Percentiles rank a stretch among this genome's conserved stretches.
These are phyloP conservation scores for Angophora floribunda DNA, from an alignment of 345 rosid genomes.

Conservation along the genomic window DNA sequence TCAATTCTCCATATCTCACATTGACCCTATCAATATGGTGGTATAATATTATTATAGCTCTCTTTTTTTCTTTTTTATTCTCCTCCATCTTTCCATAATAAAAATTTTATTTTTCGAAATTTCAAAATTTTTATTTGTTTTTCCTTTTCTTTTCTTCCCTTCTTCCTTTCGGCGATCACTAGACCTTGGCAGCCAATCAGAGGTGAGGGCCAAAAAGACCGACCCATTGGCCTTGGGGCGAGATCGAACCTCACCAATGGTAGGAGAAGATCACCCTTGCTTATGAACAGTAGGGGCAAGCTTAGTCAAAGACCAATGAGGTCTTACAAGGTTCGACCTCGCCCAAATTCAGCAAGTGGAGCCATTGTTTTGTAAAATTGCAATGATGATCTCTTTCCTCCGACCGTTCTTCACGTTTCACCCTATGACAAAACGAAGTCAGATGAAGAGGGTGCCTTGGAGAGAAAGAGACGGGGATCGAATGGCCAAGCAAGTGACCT, in stretches of 20 bases:
- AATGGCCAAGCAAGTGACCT: neutral
- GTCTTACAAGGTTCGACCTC: neutral
- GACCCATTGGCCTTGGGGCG: fast-evolving
- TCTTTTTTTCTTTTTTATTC: neutral
- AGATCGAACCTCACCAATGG: too few relatives aligned
- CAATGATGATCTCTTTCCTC: neutral
- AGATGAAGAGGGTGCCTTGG: neutral
- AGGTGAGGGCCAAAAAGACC: fast-evolving
- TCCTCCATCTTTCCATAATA: neutral
- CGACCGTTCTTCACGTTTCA: neutral
- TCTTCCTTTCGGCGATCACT: neutral
- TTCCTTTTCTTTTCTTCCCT: fast-evolving
- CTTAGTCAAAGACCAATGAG: fast-evolving
- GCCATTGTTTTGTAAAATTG: neutral
- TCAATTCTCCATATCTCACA: neutral
- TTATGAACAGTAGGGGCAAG: fast-evolving
- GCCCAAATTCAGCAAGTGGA: neutral
- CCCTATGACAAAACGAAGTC: neutral
- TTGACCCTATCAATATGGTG: neutral
- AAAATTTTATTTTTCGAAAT: too few relatives aligned
- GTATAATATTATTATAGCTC: neutral
- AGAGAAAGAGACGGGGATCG: neutral
- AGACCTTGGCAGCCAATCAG: fast-evolving
- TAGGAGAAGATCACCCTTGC: neutral
- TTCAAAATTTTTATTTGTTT: too few relatives aligned